phyloP scores from a whole-genome alignment of 495 filamentous ascomycete species.

The Penicillium bovifimosum region DNA sequence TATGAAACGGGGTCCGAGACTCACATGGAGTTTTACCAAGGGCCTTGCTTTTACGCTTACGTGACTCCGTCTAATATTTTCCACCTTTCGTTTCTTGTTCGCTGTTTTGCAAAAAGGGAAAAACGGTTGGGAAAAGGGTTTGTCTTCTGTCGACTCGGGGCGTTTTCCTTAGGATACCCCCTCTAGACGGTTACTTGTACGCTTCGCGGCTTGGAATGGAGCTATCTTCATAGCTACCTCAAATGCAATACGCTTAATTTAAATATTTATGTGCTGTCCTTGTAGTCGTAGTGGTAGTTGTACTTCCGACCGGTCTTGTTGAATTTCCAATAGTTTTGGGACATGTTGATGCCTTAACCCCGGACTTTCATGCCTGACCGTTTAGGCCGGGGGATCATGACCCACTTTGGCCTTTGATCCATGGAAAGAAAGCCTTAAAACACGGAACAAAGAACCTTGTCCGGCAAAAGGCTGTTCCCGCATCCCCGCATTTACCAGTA shows the following conservation, averaged over 20 bases:
- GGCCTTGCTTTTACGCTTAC: constrained; percentile 1
- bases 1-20: constrained; percentile 15
- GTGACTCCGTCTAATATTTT: constrained; percentile 10
- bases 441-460: too few relatives aligned
- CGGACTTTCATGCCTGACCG: neutral
- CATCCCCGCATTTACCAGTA: too few relatives aligned
- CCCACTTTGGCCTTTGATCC: neutral
- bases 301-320: too few relatives aligned
- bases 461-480: too few relatives aligned
- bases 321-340: neutral
- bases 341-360: neutral
- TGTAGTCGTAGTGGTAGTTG: neutral
- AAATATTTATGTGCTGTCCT: neutral
- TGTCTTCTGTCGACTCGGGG: constrained; percentile 6
- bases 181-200: constrained; percentile 15
- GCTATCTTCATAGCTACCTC: constrained; percentile 11
- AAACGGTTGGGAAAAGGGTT: constrained; percentile 2
- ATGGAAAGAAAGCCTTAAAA: too few relatives aligned
- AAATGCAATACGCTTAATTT: constrained; percentile 20
- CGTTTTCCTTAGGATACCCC: constrained; percentile 16
- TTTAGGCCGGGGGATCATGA: neutral
- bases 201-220: constrained; percentile 24
- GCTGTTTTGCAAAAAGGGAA: too few relatives aligned
- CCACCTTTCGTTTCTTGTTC: constrained; percentile 7
- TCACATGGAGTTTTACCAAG: constrained; percentile 13